These are phyloP conservation scores for Apiospora kogelbergensis DNA, from an alignment of 2,329 filamentous ascomycete species.

Conservation along the genomic window DNA sequence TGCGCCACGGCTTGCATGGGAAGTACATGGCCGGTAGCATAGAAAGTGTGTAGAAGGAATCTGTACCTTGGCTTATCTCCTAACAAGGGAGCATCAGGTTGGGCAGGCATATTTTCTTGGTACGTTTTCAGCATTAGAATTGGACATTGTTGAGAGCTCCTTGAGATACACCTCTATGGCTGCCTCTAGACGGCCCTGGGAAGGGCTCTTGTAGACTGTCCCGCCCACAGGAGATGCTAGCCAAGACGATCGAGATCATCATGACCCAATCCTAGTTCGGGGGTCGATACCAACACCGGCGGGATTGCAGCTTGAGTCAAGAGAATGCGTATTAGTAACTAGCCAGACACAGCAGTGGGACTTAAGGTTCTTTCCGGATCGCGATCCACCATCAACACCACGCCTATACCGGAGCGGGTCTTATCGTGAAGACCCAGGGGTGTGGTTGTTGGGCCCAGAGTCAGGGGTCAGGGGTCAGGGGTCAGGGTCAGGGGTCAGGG, in stretches of 20 bases:
- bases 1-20: constrained; percentile 11
- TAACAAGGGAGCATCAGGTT: background rate
- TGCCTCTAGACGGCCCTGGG: background rate
- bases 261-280: background rate
- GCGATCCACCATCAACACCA: background rate
- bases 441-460: background rate
- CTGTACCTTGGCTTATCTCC: background rate
- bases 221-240: background rate
- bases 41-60: constrained; percentile 8
- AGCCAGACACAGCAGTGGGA: too few relatives aligned
- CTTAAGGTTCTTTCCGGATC: background rate
- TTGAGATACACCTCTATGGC: background rate
- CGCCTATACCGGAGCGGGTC: background rate
- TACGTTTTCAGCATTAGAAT: background rate
- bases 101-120: background rate
- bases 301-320: background rate
- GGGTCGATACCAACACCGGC: background rate
- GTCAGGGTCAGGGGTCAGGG: background rate
- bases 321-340: background rate
- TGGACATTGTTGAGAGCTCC: background rate
- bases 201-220: background rate
- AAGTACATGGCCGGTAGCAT: constrained; percentile 7
- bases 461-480: background rate
- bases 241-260: background rate
- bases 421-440: background rate